Conservation (phyloP, 805 yeast genomes). For the Starmerella potacharoeniae region DNA sequence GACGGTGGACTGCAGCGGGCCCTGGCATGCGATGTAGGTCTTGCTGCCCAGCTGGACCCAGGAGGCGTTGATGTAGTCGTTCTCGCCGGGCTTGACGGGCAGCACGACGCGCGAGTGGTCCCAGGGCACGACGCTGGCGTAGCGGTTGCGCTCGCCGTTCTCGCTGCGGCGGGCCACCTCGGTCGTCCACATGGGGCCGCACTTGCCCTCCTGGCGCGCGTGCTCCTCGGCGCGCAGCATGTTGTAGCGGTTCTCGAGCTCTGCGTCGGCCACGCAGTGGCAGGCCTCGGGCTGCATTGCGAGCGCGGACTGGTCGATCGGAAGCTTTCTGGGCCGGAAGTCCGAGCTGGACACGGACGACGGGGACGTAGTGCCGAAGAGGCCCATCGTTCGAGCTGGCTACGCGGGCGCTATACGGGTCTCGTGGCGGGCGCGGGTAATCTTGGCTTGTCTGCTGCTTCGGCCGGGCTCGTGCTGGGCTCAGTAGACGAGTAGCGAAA, state of each 20-base stretch:
- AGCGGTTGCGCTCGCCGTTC: slow-evolving; percentile 40
- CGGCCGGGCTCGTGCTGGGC: neutral
- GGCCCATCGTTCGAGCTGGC: slow-evolving; percentile 1
- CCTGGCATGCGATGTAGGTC: slow-evolving; percentile 68
- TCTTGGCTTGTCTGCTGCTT: neutral
- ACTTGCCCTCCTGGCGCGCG: slow-evolving; percentile 23
- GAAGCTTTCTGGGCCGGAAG: slow-evolving; percentile 15
- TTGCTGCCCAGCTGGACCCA: slow-evolving; percentile 41
- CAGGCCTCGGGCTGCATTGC: slow-evolving; percentile 19
- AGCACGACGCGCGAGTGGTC: slow-evolving; percentile 46
- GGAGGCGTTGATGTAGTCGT: slow-evolving; percentile 80
- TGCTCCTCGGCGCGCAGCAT: slow-evolving; percentile 25
- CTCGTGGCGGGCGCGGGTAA: neutral
- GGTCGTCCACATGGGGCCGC: slow-evolving; percentile 23
- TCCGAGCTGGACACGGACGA: neutral
- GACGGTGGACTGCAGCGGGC: slow-evolving; percentile 64
- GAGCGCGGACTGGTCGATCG: slow-evolving; percentile 19
- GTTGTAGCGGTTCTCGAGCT: slow-evolving; percentile 24
- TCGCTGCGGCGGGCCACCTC: slow-evolving; percentile 18
- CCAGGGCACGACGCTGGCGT: slow-evolving; percentile 53
- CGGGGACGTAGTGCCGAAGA: neutral
- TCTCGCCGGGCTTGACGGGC: slow-evolving; percentile 23
- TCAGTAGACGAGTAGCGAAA: neutral
- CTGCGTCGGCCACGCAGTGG: slow-evolving; percentile 24
- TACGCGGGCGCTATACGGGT: neutral